Evolutionary conservation across 768 basidiomycete genomes (phyloP).

Genomic region (Macrolepiota albuminosa): DNA sequence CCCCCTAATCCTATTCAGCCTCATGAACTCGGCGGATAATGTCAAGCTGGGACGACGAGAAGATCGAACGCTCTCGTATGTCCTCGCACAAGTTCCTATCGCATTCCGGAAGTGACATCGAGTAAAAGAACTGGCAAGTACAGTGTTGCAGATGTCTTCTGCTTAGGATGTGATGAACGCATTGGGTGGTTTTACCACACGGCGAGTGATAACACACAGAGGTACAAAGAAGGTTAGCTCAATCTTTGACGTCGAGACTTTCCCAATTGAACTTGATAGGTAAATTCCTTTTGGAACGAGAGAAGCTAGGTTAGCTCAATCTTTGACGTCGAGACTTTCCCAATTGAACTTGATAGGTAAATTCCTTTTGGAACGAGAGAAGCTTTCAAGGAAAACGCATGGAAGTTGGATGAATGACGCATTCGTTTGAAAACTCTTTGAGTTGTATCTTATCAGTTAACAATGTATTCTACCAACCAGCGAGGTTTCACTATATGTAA

Average conservation of each 20-base stretch:
- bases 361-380: conserved; percentile 77
- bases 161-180: conserved; percentile 72
- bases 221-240: conserved; percentile 75
- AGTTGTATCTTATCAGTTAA: not conserved
- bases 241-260: not conserved
- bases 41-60: conserved; percentile 70
- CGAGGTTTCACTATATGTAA: not conserved
- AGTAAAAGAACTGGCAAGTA: conserved; percentile 68
- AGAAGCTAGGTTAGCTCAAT: conserved; percentile 45
- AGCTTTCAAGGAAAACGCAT: conserved; percentile 79
- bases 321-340: not conserved
- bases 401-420: conserved; percentile 51
- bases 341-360: conserved; percentile 46
- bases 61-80: conserved; percentile 68
- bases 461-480: not conserved
- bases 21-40: conserved; percentile 76
- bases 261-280: conserved; percentile 33
- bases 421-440: no score
- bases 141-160: conserved; percentile 77
- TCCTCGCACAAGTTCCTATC: not conserved
- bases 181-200: conserved; percentile 84
- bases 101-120: not conserved
- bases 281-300: conserved; percentile 81
- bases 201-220: conserved; percentile 71
- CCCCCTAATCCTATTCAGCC: conserved; percentile 30